Base-by-base conservation (phyloP, 2,329 filamentous ascomycete species). In the Bisporella sp. region DNA sequence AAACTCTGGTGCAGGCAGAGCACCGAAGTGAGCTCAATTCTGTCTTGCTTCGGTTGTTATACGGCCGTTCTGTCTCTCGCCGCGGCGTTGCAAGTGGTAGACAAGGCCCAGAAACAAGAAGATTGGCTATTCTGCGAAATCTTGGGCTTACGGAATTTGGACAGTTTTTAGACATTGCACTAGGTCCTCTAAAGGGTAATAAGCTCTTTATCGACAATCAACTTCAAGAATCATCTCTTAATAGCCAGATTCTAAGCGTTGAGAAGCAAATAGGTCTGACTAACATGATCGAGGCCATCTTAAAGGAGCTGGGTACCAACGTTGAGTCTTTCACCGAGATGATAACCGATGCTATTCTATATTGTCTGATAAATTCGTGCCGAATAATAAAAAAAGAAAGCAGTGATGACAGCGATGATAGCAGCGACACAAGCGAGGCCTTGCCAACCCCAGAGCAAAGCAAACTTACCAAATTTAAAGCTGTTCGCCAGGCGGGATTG, bases 251-350 rank as follows among this genome's bases (percentile, higher is more conserved):
- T 9, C 69, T 91, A 30, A 77, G 80, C 12, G 70, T 78, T 8
- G 81, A 91, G 61, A 93, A 91, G 67, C 92, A 96, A 67, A 79
- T 93, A 52, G 93, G 95, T 73, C 82, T 96, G 64, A 72, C 96
- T 47, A 95, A 95, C 64, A 93, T 97, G 89, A 76, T 93, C 46
- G 84, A 90, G 53, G 83, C 92, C 8, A 81, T 97, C 65, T 82
- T 97, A 53, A 85, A 86, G 51, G 89, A 93, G 48, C 78, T 97
- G 35, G 89, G 91, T 48, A 81, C 78, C 5, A 84, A 84, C 48
- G 81, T 95, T 48, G 68, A 75, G 2, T 78, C 82, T 0, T 92
- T 87, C 59, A 77, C 85, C 45, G 72, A 78, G 12, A 78, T 77
- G 9, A 74, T 97, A 4, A 74, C 92, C 54, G 83, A 92, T 59